phyloP scores from a whole-genome alignment of 192 early-diverging fungal species.

The Backusella westeae region DNA sequence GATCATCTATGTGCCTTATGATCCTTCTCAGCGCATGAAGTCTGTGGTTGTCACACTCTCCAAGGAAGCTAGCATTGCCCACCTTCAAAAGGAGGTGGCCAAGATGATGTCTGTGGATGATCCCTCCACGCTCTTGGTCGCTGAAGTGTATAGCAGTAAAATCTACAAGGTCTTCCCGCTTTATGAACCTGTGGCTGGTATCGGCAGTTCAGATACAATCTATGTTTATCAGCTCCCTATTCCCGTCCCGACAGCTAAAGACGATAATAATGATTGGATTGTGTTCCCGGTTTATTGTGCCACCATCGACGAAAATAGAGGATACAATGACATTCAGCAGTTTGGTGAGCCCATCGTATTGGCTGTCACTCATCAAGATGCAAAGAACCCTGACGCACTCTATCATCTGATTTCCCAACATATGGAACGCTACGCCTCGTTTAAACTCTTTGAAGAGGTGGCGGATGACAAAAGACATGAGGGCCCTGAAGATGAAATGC shows the following conservation, averaged over 20 bases:
- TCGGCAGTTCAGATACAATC: conserved; percentile 33
- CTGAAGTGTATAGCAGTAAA: conserved; percentile 52
- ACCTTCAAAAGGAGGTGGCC: conserved; percentile 60
- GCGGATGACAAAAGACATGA: background rate
- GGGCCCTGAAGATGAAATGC: conserved; percentile 14
- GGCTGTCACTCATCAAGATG: conserved; percentile 40
- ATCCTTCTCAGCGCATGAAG: conserved; percentile 36
- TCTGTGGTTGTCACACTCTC: conserved; percentile 55
- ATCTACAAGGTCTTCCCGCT: conserved; percentile 56
- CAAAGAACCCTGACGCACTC: conserved; percentile 29
- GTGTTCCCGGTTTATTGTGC: conserved; percentile 34
- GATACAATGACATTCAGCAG: conserved; percentile 13
- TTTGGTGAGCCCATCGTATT: conserved; percentile 49
- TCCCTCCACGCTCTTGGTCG: conserved; percentile 37
- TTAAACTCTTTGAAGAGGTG: conserved; percentile 38
- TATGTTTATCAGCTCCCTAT: conserved; percentile 36
- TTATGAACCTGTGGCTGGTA: conserved; percentile 43
- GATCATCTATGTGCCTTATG: conserved; percentile 53
- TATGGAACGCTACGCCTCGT: conserved; percentile 40
- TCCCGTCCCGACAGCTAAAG: conserved; percentile 12
- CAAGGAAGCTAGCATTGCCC: conserved; percentile 61
- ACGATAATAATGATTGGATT: conserved; percentile 8
- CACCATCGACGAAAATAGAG: conserved; percentile 28
- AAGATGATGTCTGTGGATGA: conserved; percentile 48
- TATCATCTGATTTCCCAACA: conserved; percentile 40